phyloP scores from a whole-genome alignment of 2,329 filamentous ascomycete species.

The Penicillium sclerotigenum region DNA sequence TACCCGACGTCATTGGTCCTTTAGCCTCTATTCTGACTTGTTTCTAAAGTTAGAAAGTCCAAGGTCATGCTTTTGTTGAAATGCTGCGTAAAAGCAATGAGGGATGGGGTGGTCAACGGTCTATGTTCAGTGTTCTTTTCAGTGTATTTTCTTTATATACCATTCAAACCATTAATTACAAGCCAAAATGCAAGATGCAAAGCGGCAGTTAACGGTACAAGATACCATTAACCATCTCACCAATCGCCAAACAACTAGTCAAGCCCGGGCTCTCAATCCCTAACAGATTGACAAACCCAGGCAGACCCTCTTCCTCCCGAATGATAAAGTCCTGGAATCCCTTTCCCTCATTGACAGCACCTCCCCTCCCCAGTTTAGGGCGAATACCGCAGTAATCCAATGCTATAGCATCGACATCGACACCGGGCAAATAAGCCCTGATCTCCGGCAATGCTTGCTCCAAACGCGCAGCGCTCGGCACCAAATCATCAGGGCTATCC shows the following conservation, averaged over 20 bases:
- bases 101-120: background rate
- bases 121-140: background rate
- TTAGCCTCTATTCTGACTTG: background rate
- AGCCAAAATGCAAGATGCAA: background rate
- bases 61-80: background rate
- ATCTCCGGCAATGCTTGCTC: constrained; percentile 71
- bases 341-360: constrained; percentile 53
- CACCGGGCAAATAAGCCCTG: constrained; percentile 68
- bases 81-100: background rate
- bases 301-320: constrained; percentile 68
- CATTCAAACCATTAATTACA: background rate
- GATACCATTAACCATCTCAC: constrained; percentile 64
- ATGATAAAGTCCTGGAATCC: constrained; percentile 85
- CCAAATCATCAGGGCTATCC: constrained; percentile 64
- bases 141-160: background rate
- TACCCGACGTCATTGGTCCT: background rate
- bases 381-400: constrained; percentile 90
- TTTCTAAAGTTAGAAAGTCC: background rate
- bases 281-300: constrained; percentile 83
- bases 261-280: constrained; percentile 92
- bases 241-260: constrained; percentile 83
- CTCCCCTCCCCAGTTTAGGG: constrained; percentile 70
- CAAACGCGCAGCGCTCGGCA: constrained; percentile 62
- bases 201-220: constrained; percentile 42
- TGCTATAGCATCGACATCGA: constrained; percentile 64